Evolutionary conservation across 805 yeast species (phyloP).

Genomic region (Kodamaea kakaduensis): DNA sequence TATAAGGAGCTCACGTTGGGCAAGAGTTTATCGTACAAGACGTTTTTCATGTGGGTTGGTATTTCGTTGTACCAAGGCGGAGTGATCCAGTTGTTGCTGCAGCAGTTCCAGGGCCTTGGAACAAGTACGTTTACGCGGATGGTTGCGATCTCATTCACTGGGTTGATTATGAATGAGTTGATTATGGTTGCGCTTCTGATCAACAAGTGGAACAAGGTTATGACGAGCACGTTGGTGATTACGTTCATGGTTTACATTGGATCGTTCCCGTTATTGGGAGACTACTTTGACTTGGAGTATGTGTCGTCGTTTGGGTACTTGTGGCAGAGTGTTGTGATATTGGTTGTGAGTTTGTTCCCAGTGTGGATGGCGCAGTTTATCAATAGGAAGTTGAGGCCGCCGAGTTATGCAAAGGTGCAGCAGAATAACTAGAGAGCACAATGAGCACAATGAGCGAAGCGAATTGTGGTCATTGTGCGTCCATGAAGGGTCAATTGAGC

Average conservation of each 20-base stretch:
- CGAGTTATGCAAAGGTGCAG: constrained; percentile 95
- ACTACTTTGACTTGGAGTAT: constrained; percentile 76
- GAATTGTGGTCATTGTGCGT: too few species aligned
- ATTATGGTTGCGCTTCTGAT: constrained; percentile 91
- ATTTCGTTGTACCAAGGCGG: constrained; percentile 90
- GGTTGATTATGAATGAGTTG: constrained; percentile 78
- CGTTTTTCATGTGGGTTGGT: constrained; percentile 87
- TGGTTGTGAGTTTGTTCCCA: constrained; percentile 74
- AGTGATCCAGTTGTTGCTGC: constrained; percentile 79
- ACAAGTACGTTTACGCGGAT: constrained; percentile 54
- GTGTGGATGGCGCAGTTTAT: constrained; percentile 83
- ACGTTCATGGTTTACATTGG: constrained; percentile 66
- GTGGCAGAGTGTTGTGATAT: constrained; percentile 65
- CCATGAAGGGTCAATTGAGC: too few species aligned
- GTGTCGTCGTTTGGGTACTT: constrained; percentile 54
- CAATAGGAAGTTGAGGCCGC: constrained; percentile 78
- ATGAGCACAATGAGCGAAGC: too few species aligned
- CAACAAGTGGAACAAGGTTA: constrained; percentile 81
- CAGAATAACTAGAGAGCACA: constrained; percentile 52
- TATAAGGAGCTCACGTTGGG: constrained; percentile 91
- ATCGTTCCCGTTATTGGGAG: constrained; percentile 78
- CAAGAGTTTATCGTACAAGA: constrained; percentile 75
- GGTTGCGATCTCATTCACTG: constrained; percentile 85
- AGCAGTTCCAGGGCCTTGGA: constrained; percentile 63
- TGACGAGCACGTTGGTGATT: constrained; percentile 68